These are phyloP conservation scores for Adansonia grandidieri DNA, from an alignment of 441 rosid genomes.

Conservation along the genomic window DNA sequence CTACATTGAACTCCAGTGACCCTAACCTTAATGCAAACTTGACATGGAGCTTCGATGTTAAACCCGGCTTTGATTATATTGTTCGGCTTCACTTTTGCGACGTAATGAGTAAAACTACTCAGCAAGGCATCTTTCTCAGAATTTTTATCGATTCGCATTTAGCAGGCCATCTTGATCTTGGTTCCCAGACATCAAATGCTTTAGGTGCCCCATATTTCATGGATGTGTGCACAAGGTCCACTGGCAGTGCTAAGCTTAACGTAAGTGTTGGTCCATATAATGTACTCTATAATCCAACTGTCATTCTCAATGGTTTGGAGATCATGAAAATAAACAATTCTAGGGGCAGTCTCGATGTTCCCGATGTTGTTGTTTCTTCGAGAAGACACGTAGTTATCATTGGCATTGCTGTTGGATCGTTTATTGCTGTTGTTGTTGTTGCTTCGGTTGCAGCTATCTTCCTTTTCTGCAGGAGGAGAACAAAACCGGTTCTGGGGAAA, in stretches of 20 bases:
- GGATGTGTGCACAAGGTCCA: constrained; percentile 56
- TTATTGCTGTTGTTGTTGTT: constrained; percentile 34
- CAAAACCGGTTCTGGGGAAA: constrained; percentile 31
- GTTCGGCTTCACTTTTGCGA: constrained; percentile 86
- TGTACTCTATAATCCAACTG: constrained; percentile 35
- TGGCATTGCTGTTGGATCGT: constrained; percentile 51
- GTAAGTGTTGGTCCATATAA: constrained; percentile 69
- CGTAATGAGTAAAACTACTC: constrained; percentile 35
- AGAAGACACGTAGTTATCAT: constrained; percentile 34
- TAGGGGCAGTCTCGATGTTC: constrained; percentile 55
- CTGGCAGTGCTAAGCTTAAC: constrained; percentile 33
- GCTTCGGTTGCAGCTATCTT: constrained; percentile 36
- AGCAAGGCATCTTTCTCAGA: constrained; percentile 36
- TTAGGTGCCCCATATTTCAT: constrained; percentile 62
- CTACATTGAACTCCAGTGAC: constrained; percentile 49
- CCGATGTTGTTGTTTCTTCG: constrained; percentile 38
- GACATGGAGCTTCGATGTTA: constrained; percentile 74
- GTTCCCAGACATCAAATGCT: constrained; percentile 33
- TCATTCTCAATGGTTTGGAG: constrained; percentile 85
- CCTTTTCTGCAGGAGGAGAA: constrained; percentile 42
- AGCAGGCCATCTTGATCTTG: constrained; percentile 56
- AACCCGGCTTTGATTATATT: constrained; percentile 70
- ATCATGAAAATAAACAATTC: constrained; percentile 74
- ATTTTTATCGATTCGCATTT: constrained; percentile 58
- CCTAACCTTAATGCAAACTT: constrained; percentile 51